Conservation (phyloP, 2,329 filamentous ascomycete species). For the Aspergillus pseudoviridinutans region DNA sequence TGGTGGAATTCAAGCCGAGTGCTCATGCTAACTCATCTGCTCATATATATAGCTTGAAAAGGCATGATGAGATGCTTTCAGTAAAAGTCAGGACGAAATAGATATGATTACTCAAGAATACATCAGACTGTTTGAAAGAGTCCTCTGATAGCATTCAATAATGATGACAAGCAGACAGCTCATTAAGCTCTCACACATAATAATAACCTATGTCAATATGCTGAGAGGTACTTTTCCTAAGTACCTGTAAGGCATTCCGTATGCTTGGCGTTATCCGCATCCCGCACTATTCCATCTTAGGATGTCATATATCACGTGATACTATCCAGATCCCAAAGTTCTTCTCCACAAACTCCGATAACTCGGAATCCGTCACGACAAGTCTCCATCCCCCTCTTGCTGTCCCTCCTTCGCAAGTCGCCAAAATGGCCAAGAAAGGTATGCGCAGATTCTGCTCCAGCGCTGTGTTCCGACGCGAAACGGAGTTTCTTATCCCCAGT, state of each 20-base stretch:
- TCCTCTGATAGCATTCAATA: too few relatives aligned
- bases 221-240: not conserved
- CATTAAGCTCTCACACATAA: not conserved
- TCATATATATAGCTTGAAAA: not conserved
- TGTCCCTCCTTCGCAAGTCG: not conserved
- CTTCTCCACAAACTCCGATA: constrained; percentile 8
- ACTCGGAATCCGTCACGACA: constrained; percentile 3
- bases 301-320: not conserved
- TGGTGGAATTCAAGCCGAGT: not conserved
- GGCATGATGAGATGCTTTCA: not conserved
- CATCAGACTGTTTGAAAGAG: too few relatives aligned
- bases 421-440: constrained; percentile 46
- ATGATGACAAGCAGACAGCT: too few relatives aligned
- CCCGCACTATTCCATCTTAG: not conserved
- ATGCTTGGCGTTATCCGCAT: not conserved
- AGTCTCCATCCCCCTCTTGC: not conserved
- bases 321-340: constrained; percentile 2
- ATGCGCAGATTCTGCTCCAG: constrained; percentile 5
- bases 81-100: not conserved
- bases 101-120: not conserved
- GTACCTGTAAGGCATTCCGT: not conserved
- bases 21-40: not conserved
- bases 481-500: too few relatives aligned
- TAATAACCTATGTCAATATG: not conserved
- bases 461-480: not conserved